These are phyloP conservation scores for Pseudogymnoascus sp. DNA, from an alignment of 2,329 filamentous ascomycete genomes.

Conservation along the genomic window DNA sequence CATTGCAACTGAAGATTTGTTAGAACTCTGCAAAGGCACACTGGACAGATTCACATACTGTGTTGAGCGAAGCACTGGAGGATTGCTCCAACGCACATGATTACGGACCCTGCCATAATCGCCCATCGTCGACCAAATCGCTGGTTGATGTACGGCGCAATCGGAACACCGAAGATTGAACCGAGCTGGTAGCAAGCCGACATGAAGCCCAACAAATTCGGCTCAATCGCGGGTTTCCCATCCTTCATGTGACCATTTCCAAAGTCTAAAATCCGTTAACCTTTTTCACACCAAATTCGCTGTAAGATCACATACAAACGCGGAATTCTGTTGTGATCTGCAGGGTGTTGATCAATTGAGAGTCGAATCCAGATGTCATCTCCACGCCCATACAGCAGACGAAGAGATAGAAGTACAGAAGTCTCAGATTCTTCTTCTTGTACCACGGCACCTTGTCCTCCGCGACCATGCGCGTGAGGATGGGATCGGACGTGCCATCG, in stretches of 20 bases:
- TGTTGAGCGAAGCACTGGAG: constrained; percentile 43
- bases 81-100: constrained; percentile 49
- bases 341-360: constrained; percentile 40
- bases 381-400: constrained; percentile 47
- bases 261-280: constrained; percentile 14
- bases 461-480: constrained; percentile 34
- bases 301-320: neutral
- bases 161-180: constrained; percentile 45
- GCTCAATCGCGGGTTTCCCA: constrained; percentile 23
- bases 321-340: constrained; percentile 25
- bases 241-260: neutral
- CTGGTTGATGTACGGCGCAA: constrained; percentile 46
- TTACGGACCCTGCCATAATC: constrained; percentile 47
- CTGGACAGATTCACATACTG: constrained; percentile 21
- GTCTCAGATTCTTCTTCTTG: constrained; percentile 31
- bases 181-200: constrained; percentile 49
- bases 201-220: constrained; percentile 39
- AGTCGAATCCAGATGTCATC: constrained; percentile 49
- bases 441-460: constrained; percentile 35
- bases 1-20: constrained; percentile 36
- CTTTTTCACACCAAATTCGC: neutral
- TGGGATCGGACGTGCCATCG: constrained; percentile 27
- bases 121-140: constrained; percentile 43
- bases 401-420: constrained; percentile 34
- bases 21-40: neutral